Percentiles rank a stretch among this genome's conserved stretches.
phyloP scores from a whole-genome alignment of 495 filamentous ascomycete genomes.

The Pyrenula massariospora region DNA sequence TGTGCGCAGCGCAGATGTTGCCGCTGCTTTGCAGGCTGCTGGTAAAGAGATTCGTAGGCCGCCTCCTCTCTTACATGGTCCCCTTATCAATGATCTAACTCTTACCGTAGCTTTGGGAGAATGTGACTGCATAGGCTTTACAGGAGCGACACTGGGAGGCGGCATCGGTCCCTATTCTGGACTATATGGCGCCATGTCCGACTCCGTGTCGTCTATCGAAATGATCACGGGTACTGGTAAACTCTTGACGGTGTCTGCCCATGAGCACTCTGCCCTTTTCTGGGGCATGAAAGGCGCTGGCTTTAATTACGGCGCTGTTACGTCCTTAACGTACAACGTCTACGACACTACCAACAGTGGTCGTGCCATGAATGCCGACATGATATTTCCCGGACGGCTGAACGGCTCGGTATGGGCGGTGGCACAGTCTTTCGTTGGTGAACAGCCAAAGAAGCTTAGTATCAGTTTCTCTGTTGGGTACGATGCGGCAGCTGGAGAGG shows the following conservation, averaged over 20 bases:
- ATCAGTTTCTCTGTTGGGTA: too few species aligned
- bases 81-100: neutral
- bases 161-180: conserved; percentile 24
- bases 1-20: conserved; percentile 8
- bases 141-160: conserved; percentile 26
- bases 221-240: conserved; percentile 20
- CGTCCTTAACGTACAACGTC: conserved; percentile 20
- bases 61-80: neutral
- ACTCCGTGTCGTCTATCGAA: conserved; percentile 18
- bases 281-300: conserved; percentile 31
- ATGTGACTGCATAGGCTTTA: conserved; percentile 16
- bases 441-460: conserved; percentile 10
- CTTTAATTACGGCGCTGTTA: conserved; percentile 37
- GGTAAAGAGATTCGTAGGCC: conserved; percentile 21
- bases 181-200: conserved; percentile 21
- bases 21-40: conserved; percentile 11
- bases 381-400: conserved; percentile 9
- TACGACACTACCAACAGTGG: conserved; percentile 15
- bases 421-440: conserved; percentile 12
- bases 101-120: conserved; percentile 6
- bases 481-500: neutral
- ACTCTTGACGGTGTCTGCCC: conserved; percentile 18
- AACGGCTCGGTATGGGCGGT: conserved; percentile 12
- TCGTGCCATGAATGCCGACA: conserved; percentile 15
- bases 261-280: conserved; percentile 31